These are phyloP conservation scores for Spencermartinsiella ligniputridi DNA, from an alignment of 1,139 yeast species.

Conservation along the genomic window DNA sequence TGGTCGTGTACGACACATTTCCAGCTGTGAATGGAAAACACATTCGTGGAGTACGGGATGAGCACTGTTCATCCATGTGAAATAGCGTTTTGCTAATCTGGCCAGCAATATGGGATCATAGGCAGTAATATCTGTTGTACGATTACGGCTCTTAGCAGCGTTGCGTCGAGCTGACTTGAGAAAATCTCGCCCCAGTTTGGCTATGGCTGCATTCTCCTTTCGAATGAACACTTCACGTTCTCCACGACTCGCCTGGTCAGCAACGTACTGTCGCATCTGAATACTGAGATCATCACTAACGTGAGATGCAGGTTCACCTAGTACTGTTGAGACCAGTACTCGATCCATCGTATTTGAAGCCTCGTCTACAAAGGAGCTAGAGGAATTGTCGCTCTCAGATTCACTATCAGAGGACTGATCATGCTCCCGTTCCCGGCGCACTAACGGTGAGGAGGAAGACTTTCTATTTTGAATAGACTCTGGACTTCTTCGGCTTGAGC, in stretches of 20 bases:
- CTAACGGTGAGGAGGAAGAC: no score
- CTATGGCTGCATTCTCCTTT: constrained; percentile 6
- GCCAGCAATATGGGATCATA: constrained; percentile 3
- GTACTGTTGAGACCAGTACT: not conserved
- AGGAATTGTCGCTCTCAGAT: no score
- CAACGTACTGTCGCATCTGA: not conserved
- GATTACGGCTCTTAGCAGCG: constrained; percentile 1
- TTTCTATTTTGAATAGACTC: no score
- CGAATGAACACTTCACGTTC: constrained; percentile 5
- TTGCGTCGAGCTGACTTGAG: constrained; percentile 4
- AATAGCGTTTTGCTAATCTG: constrained; percentile 8
- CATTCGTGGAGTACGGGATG: constrained; percentile 9
- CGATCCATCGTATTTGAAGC: not conserved
- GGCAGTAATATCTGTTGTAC: constrained; percentile 5
- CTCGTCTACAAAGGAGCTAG: not conserved
- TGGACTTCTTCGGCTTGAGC: no score
- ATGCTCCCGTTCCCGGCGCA: no score
- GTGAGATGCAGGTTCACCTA: not conserved
- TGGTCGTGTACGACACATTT: constrained; percentile 1
- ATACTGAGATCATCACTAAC: not conserved
- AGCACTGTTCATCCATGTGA: constrained; percentile 11
- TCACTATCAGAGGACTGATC: no score
- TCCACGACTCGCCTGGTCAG: not conserved
- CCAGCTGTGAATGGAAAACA: constrained; percentile 7
- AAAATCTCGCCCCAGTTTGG: constrained; percentile 6